phyloP scores from a whole-genome alignment of 2,329 filamentous ascomycete species.

The Fusarium pseudoanthophilum region DNA sequence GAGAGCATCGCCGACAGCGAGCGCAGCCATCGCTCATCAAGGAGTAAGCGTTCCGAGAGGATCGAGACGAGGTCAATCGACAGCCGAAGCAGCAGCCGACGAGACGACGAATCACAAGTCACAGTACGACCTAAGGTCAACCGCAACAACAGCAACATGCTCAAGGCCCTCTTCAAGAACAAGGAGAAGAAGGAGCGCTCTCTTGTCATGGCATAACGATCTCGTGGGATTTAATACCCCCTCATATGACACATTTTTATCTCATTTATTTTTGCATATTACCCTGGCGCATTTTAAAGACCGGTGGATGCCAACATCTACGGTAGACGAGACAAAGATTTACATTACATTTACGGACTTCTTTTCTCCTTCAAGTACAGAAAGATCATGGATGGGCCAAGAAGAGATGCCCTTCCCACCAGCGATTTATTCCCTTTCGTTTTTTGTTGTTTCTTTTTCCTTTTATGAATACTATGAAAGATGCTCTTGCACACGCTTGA shows the following conservation, averaged over 20 bases:
- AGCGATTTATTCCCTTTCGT: constrained; percentile 27
- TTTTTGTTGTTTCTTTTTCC: background rate
- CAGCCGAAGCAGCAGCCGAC: constrained; percentile 46
- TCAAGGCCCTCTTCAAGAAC: constrained; percentile 68
- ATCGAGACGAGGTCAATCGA: constrained; percentile 50
- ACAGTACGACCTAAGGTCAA: constrained; percentile 61
- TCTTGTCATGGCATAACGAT: constrained; percentile 45
- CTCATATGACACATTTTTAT: background rate
- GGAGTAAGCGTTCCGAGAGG: constrained; percentile 49
- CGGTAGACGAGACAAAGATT: constrained; percentile 30
- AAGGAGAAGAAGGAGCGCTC: constrained; percentile 59
- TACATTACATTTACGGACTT: background rate
- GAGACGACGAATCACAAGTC: constrained; percentile 49
- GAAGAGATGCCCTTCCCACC: constrained; percentile 16
- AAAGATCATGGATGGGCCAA: constrained; percentile 30
- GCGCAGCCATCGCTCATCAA: constrained; percentile 48
- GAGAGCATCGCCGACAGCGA: constrained; percentile 55
- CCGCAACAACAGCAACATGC: constrained; percentile 61
- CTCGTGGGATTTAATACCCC: background rate
- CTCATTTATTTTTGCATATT: constrained; percentile 15
- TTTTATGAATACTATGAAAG: constrained; percentile 17
- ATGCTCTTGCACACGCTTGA: constrained; percentile 27
- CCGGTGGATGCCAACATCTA: constrained; percentile 5
- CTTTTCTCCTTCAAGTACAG: background rate
- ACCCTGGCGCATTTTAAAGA: constrained; percentile 24